Percentiles rank a stretch among this genome's conserved stretches.
Evolutionary conservation across 345 rosid genomes (phyloP).

Genomic region (Kandelia obovata): DNA sequence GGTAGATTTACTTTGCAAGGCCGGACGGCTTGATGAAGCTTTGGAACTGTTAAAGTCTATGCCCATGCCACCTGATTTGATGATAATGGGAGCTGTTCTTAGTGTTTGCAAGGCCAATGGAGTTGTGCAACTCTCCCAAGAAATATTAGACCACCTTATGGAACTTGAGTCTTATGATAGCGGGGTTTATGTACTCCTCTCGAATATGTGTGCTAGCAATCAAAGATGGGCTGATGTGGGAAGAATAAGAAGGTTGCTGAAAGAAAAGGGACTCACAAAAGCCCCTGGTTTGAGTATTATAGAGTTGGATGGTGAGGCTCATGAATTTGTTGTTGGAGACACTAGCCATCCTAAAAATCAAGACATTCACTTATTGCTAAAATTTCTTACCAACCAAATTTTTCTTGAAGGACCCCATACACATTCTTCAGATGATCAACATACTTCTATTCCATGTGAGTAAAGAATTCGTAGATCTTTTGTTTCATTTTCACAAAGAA

Average conservation of each 20-base stretch:
- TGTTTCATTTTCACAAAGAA: background rate
- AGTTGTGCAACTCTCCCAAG: conserved; percentile 24
- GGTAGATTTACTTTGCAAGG: conserved; percentile 34
- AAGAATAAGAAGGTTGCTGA: conserved; percentile 39
- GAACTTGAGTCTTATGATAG: conserved; percentile 26
- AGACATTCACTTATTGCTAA: conserved; percentile 9
- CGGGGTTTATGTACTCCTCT: conserved; percentile 44
- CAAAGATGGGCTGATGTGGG: conserved; percentile 45
- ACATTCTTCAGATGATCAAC: conserved; percentile 2
- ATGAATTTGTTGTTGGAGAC: conserved; percentile 19
- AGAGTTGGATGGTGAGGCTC: conserved; percentile 21
- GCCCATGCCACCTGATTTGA: conserved; percentile 42
- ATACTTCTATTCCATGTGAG: background rate
- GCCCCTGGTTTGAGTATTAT: conserved; percentile 31
- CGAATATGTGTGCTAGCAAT: conserved; percentile 37
- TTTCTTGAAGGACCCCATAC: conserved; percentile 8
- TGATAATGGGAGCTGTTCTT: conserved; percentile 48
- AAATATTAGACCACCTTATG: conserved; percentile 26
- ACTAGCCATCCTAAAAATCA: conserved; percentile 15
- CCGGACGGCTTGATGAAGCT: conserved; percentile 45
- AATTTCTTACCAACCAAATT: conserved; percentile 11
- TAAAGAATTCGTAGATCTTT: background rate
- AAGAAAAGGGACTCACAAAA: conserved; percentile 35
- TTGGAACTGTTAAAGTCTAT: conserved; percentile 29
- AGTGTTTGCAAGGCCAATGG: conserved; percentile 41